Conservation (phyloP, 2,329 filamentous ascomycete species). For the Gremmenia infestans region DNA sequence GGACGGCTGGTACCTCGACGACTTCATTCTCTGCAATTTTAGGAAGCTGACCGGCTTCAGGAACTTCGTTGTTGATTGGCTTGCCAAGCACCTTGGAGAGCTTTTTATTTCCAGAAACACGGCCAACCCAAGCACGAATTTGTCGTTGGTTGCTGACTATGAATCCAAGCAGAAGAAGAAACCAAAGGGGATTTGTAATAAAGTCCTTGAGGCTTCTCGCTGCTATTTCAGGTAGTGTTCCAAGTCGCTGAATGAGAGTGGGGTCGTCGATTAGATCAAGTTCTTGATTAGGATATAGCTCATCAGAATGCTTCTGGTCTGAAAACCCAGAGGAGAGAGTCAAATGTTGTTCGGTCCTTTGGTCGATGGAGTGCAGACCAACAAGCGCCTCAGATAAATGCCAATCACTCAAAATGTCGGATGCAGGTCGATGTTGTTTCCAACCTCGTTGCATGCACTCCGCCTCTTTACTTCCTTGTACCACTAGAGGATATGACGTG, state of each 20-base stretch:
- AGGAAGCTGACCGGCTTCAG: constrained; percentile 3
- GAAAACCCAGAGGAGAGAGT: constrained; percentile 38
- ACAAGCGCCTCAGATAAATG: constrained; percentile 59
- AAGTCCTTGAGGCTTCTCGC: constrained; percentile 49
- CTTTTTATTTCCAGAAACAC: constrained; percentile 17
- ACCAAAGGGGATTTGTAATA: constrained; percentile 44
- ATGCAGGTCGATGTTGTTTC: constrained; percentile 37
- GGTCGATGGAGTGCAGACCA: constrained; percentile 64
- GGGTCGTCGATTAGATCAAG: constrained; percentile 33
- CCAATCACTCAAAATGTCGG: constrained; percentile 31
- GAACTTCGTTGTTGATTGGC: not conserved
- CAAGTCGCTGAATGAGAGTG: constrained; percentile 45
- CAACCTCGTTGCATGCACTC: constrained; percentile 52
- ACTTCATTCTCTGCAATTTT: constrained; percentile 9
- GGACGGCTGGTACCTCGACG: constrained; percentile 2
- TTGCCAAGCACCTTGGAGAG: constrained; percentile 21
- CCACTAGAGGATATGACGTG: constrained; percentile 76
- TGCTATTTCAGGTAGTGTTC: constrained; percentile 45
- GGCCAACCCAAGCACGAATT: constrained; percentile 31
- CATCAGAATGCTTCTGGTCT: constrained; percentile 28
- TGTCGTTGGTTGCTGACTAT: constrained; percentile 23
- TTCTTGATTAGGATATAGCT: constrained; percentile 5
- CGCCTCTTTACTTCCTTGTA: constrained; percentile 53
- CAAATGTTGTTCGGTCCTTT: constrained; percentile 38
- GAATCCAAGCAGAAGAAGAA: constrained; percentile 32